Evolutionary conservation across 345 rosid genomes (phyloP).

Genomic region (Kandelia obovata): DNA sequence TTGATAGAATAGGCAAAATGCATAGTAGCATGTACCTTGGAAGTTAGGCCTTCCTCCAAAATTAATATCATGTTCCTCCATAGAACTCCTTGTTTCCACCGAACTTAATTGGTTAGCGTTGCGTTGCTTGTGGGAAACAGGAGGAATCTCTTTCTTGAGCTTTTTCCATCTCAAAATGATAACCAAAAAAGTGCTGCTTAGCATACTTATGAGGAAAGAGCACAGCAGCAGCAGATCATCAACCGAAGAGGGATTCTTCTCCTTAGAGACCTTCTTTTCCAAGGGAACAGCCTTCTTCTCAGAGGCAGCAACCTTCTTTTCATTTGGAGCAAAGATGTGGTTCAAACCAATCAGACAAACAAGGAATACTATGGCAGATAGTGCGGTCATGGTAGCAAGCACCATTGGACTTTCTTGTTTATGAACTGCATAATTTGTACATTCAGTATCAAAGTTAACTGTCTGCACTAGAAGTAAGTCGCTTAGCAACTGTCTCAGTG

Average conservation of each 20-base stretch:
- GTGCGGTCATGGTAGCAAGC: conserved; percentile 43
- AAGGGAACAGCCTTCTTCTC: conserved; percentile 25
- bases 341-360: conserved; percentile 47
- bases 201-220: conserved; percentile 48
- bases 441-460: conserved; percentile 39
- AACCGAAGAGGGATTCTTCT: conserved; percentile 62
- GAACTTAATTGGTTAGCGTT: conserved; percentile 23
- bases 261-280: conserved; percentile 30
- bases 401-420: conserved; percentile 44
- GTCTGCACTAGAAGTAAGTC: conserved; percentile 40
- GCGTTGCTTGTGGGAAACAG: conserved; percentile 30
- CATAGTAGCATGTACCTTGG: conserved; percentile 41
- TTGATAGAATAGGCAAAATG: no score
- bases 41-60: conserved; percentile 70
- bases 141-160: conserved; percentile 37
- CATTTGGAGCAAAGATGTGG: conserved; percentile 42
- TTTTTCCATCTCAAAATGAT: conserved; percentile 53
- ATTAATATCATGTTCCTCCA: conserved; percentile 55
- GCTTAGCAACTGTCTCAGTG: conserved; percentile 41
- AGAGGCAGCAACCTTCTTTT: conserved; percentile 32
- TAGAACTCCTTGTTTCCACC: conserved; percentile 18
- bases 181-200: conserved; percentile 38
- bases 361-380: conserved; percentile 44
- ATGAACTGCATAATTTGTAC: conserved; percentile 39
- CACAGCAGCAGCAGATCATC: conserved; percentile 53